Evolutionary conservation across 2,329 filamentous ascomycete species (phyloP).

Genomic region (Hypoxylon sp.): DNA sequence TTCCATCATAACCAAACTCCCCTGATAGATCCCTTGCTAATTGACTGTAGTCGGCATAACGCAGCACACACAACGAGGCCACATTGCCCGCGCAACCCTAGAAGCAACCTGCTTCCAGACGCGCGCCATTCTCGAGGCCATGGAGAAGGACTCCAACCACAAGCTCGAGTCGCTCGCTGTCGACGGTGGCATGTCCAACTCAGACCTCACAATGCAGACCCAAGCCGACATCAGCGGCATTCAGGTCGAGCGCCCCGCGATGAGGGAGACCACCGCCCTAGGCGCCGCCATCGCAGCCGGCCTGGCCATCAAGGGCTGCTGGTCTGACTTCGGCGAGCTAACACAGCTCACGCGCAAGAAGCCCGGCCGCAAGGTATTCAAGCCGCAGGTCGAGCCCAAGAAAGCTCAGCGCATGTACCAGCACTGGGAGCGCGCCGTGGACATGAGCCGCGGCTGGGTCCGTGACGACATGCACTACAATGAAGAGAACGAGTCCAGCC

Average conservation of each 20-base stretch:
- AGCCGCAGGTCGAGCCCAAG: conserved; percentile 70
- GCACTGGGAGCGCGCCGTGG: conserved; percentile 70
- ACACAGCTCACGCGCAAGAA: conserved; percentile 76
- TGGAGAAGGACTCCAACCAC: conserved; percentile 88
- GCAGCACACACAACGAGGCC: conserved; percentile 85
- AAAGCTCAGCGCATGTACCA: conserved; percentile 62
- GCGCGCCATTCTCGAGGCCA: conserved; percentile 90
- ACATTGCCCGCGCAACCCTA: conserved; percentile 89
- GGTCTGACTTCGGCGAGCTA: conserved; percentile 81
- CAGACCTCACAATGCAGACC: conserved; percentile 90
- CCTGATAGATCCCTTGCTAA: conserved; percentile 36
- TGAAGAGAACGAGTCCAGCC: conserved; percentile 21
- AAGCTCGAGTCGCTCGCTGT: conserved; percentile 82
- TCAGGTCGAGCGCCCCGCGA: conserved; percentile 84
- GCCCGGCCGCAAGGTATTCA: conserved; percentile 77
- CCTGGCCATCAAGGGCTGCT: conserved; percentile 81
- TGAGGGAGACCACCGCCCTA: conserved; percentile 92
- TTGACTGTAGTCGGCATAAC: conserved; percentile 77
- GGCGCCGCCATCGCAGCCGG: conserved; percentile 91
- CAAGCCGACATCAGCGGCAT: conserved; percentile 90
- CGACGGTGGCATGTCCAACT: conserved; percentile 91
- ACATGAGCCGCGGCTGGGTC: conserved; percentile 72
- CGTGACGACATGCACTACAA: conserved; percentile 32
- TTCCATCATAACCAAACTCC: background rate
- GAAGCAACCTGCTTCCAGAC: conserved; percentile 95